Evolutionary conservation across 2,329 filamentous ascomycete genomes (phyloP).

Genomic region (Gliomastix tumulicola): DNA sequence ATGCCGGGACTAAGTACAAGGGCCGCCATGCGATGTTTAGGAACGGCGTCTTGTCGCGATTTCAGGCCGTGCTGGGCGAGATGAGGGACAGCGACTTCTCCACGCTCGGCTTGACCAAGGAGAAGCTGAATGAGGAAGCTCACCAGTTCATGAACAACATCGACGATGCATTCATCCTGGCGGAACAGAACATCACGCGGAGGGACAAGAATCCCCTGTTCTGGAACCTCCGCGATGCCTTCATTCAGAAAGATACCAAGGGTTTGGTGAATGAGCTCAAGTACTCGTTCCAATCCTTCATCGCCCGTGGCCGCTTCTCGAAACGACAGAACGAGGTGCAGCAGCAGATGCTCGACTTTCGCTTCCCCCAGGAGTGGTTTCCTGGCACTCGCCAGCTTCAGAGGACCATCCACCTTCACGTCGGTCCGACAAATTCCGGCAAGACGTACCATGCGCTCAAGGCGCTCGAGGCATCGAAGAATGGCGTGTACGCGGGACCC

Average conservation of each 20-base stretch:
- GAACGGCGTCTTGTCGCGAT: constrained; percentile 24
- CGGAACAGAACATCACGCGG: constrained; percentile 26
- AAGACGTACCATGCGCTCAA: constrained; percentile 95
- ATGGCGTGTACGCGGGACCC: constrained; percentile 85
- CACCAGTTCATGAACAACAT: constrained; percentile 37
- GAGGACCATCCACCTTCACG: constrained; percentile 82
- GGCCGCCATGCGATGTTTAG: constrained; percentile 23
- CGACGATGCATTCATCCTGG: constrained; percentile 35
- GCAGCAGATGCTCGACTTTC: constrained; percentile 65
- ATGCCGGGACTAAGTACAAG: constrained; percentile 11
- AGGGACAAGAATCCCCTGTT: constrained; percentile 46
- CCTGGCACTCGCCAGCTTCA: constrained; percentile 74
- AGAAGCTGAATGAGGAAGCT: constrained; percentile 36
- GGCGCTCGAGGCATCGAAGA: constrained; percentile 66
- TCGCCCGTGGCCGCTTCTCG: constrained; percentile 51
- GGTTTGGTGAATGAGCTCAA: constrained; percentile 53
- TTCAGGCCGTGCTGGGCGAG: constrained; percentile 23
- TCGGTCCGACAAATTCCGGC: constrained; percentile 95
- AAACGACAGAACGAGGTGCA: constrained; percentile 51
- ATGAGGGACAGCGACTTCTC: constrained; percentile 14
- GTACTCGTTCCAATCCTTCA: constrained; percentile 61
- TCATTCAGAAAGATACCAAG: constrained; percentile 41
- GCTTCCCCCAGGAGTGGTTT: constrained; percentile 91
- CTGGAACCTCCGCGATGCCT: constrained; percentile 52
- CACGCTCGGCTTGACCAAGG: constrained; percentile 19